phyloP scores from a whole-genome alignment of 495 filamentous ascomycete species.

The Penicillium coprophilum region DNA sequence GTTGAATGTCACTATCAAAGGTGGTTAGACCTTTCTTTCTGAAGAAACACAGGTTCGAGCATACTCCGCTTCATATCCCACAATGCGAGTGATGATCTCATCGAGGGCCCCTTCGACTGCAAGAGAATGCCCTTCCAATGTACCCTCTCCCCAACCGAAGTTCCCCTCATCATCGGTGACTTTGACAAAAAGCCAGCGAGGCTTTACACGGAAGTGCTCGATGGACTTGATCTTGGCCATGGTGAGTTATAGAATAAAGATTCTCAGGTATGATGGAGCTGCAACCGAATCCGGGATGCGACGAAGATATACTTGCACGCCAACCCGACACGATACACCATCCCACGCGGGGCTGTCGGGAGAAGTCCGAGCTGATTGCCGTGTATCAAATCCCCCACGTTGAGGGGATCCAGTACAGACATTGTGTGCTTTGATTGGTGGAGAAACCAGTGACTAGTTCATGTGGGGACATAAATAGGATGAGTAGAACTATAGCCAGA shows the following conservation, averaged over 20 bases:
- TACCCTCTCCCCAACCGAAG: constrained; percentile 79
- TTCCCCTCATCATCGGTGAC: constrained; percentile 63
- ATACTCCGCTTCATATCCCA: constrained; percentile 78
- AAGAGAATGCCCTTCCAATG: constrained; percentile 73
- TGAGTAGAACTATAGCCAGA: no score
- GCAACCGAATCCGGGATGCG: not conserved
- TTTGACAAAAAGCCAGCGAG: constrained; percentile 82
- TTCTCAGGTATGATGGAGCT: not conserved
- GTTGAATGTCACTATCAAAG: constrained; percentile 67
- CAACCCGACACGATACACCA: constrained; percentile 2
- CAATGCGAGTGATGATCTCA: constrained; percentile 61
- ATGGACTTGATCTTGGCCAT: constrained; percentile 73
- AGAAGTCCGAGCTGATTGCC: constrained; percentile 18
- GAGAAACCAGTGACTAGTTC: not conserved
- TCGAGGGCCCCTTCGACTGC: constrained; percentile 79
- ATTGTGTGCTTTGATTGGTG: constrained; percentile 1
- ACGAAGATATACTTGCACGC: not conserved
- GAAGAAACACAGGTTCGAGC: constrained; percentile 9
- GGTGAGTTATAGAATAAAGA: not conserved
- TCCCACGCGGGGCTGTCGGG: constrained; percentile 26
- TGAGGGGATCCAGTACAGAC: not conserved
- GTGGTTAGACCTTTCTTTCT: not conserved
- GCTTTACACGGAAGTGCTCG: constrained; percentile 76
- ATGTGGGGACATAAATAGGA: no score
- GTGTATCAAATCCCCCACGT: constrained; percentile 13